Percentiles rank a stretch among this genome's conserved stretches.
phyloP scores from a whole-genome alignment of 257 asterid genomes.

The Paulownia fortunei region DNA sequence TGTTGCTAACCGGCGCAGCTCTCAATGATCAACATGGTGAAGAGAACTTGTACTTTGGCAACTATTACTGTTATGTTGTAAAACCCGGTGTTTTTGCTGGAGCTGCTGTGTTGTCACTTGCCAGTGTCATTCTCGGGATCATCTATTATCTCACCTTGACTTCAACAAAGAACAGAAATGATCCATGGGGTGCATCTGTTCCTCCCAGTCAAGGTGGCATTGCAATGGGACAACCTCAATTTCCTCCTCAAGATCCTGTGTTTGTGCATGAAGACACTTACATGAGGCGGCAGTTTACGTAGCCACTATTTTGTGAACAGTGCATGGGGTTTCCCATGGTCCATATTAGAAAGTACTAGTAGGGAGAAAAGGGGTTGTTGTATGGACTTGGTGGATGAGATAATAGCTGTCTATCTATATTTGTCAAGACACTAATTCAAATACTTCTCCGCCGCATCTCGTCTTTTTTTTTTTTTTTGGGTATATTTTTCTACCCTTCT shows the following conservation, averaged over 20 bases:
- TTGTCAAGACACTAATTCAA: no score
- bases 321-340: neutral
- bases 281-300: slow-evolving; percentile 70
- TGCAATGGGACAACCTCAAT: slow-evolving; percentile 89
- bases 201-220: slow-evolving; percentile 64
- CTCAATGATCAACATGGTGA: slow-evolving; percentile 85
- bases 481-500: neutral
- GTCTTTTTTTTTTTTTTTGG: neutral
- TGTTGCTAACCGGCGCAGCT: slow-evolving; percentile 91
- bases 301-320: neutral
- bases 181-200: slow-evolving; percentile 47
- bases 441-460: no score
- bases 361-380: neutral
- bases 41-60: slow-evolving; percentile 70
- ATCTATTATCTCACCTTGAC: slow-evolving; percentile 55
- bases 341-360: slow-evolving; percentile 7
- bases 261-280: slow-evolving; percentile 95
- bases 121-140: slow-evolving; percentile 64
- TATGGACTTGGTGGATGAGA: neutral
- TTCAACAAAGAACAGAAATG: slow-evolving; percentile 47
- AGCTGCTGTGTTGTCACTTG: slow-evolving; percentile 73
- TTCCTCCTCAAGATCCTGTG: slow-evolving; percentile 72
- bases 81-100: slow-evolving; percentile 93
- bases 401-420: neutral
- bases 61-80: slow-evolving; percentile 75